phyloP scores from a whole-genome alignment of 164 flowering plant genomes.

The Berberis vulgaris region DNA sequence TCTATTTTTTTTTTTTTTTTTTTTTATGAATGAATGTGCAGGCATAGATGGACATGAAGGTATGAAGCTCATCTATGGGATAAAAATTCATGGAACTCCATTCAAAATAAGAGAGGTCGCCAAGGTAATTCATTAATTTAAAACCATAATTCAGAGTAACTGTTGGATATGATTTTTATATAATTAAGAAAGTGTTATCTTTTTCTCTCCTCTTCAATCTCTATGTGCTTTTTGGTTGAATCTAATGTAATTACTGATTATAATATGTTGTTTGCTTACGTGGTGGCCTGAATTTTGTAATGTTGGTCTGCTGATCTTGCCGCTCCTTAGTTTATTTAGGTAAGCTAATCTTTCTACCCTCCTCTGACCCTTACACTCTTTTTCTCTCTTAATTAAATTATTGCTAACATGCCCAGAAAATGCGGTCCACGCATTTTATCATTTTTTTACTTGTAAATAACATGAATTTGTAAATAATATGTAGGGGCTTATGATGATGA shows the following conservation, averaged over 20 bases:
- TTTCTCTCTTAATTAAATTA: neutral
- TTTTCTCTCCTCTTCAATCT: neutral
- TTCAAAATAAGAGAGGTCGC: neutral
- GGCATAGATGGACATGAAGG: neutral
- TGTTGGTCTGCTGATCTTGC: neutral
- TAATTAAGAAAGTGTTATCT: too few relatives aligned
- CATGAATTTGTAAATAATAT: neutral
- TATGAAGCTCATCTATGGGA: neutral
- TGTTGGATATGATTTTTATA: too few relatives aligned
- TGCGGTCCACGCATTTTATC: neutral
- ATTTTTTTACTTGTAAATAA: too few relatives aligned
- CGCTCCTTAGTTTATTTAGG: neutral
- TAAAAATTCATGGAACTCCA: neutral
- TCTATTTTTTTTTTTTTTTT: too few relatives aligned
- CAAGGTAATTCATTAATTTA: neutral
- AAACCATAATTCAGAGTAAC: neutral
- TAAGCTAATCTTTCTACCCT: neutral
- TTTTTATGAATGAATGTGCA: too few relatives aligned
- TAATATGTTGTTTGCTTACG: too few relatives aligned
- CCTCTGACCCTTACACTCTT: neutral
- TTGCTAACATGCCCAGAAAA: neutral
- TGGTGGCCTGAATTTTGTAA: neutral
- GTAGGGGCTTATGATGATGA: slow-evolving; percentile 2
- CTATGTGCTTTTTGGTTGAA: neutral
- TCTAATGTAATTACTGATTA: too few relatives aligned